These are phyloP conservation scores for Penicillium soppii DNA, from an alignment of 495 filamentous ascomycete genomes.

Conservation along the genomic window DNA sequence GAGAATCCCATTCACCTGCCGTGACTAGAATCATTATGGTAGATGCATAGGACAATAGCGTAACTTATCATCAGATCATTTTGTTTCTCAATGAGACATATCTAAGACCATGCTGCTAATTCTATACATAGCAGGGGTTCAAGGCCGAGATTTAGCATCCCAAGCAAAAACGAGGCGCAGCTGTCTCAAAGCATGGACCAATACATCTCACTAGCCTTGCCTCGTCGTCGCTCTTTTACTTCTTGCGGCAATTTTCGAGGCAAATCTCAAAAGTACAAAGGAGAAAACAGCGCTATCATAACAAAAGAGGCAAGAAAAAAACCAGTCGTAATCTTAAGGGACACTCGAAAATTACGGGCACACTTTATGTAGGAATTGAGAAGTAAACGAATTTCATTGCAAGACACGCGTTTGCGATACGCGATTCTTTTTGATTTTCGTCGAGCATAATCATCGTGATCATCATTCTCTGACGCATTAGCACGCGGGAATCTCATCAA, in stretches of 20 bases:
- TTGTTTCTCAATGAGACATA: no score
- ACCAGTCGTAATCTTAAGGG: no score
- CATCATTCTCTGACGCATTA: conserved; percentile 3
- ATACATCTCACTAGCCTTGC: background rate
- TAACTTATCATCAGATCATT: no score
- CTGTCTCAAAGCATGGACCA: conserved; percentile 3
- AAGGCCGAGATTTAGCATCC: background rate
- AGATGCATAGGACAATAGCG: no score
- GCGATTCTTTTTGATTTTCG: background rate
- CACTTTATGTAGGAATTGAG: background rate
- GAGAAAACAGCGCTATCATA: background rate
- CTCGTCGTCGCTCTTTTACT: background rate
- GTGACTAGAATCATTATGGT: no score
- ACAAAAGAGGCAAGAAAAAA: no score
- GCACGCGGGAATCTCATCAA: conserved; percentile 6
- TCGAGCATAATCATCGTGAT: conserved; percentile 6
- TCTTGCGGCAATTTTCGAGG: background rate
- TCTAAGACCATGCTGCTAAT: background rate
- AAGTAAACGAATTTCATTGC: background rate
- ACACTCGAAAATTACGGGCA: background rate
- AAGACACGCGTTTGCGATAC: background rate
- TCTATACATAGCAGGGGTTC: no score
- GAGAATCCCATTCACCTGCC: no score
- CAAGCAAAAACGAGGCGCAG: background rate
- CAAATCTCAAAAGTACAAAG: background rate